Evolutionary conservation across 352 stramenopile genomes (phyloP).

Genomic region (Phytophthora megakarya): DNA sequence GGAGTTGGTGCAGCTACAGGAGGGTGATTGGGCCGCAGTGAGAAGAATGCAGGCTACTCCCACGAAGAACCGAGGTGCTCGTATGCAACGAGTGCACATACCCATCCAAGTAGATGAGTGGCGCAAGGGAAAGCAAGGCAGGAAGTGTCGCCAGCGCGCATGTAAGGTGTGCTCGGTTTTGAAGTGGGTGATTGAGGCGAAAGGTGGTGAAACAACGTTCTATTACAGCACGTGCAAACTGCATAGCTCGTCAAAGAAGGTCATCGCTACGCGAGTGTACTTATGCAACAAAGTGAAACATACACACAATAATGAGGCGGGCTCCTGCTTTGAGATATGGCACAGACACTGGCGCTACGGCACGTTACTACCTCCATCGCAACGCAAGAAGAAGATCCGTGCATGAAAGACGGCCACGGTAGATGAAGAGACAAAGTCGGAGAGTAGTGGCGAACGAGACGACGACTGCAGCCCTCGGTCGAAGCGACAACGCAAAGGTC

Average conservation of each 20-base stretch:
- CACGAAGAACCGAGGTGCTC: neutral
- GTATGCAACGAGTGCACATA: neutral
- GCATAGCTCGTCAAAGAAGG: neutral
- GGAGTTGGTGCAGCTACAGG: neutral
- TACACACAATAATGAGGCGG: neutral
- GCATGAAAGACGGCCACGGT: neutral
- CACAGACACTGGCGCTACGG: neutral
- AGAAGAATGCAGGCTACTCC: neutral
- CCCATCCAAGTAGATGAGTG: constrained; percentile 4
- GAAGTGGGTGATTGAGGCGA: neutral
- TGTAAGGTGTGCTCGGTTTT: constrained; percentile 8
- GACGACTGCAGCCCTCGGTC: too few species aligned
- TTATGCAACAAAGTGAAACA: constrained; percentile 13
- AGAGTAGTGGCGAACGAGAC: too few species aligned
- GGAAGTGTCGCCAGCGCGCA: constrained; percentile 3
- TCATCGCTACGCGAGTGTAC: neutral
- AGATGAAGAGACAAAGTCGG: neutral
- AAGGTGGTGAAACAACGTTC: constrained; percentile 10
- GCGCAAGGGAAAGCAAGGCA: neutral
- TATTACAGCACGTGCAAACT: constrained; percentile 6
- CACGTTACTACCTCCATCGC: neutral
- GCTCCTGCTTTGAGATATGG: constrained; percentile 8
- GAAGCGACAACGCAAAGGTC: too few species aligned
- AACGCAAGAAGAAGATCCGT: constrained; percentile 2
- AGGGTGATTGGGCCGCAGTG: neutral